Evolutionary conservation across 78 protist species (phyloP), one percentile per base, ranked within the genome.

Genomic region (Mantamonas sphyraenae): DNA sequence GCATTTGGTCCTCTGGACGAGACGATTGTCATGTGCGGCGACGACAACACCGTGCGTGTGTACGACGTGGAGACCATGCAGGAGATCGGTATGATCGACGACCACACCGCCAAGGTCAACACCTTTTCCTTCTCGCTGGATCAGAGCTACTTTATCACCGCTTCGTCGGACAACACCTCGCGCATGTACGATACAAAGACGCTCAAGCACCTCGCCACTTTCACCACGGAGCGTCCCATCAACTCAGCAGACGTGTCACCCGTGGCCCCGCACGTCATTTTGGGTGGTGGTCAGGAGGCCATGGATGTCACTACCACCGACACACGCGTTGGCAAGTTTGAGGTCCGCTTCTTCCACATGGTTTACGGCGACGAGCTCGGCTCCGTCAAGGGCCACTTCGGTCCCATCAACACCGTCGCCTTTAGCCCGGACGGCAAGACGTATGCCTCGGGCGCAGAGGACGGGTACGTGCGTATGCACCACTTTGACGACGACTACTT

Each of bases 271-370:
- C 80, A 73, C 69, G 78, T 88, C 8, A 51, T 90, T 17, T 42
- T 86, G 12, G 98, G 93, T 3, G 98, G 98, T 63, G 98, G 98
- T 50, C 89, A 83, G 64, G 85, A 82, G 3, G 95, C 97, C 9
- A 76, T 53, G 53, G 51, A 71, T 20, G 96, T 95, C 42, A 92
- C 98, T 10, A 83, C 89, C 31, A 64, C 95, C 5, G 34, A 19
- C 40, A 71, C 71, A 30, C 70, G 70, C 34, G 53, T 50, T 1
- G 80, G 86, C 35, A 76, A 86, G 66, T 92, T 90, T 72, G 83
- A 87, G 50, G 85, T 77, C 28, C 64, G 76, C 64, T 85, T 95
- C 72, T 90, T 53, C 85, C 94, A 95, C 77, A 53, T 53, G 64
- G 79, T 73, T 51, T 68, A 69, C 60, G 81, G 74, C 39, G 74